Evolutionary conservation across 164 flowering plant genomes (phyloP).

Genomic region (Aristolochia californica): DNA sequence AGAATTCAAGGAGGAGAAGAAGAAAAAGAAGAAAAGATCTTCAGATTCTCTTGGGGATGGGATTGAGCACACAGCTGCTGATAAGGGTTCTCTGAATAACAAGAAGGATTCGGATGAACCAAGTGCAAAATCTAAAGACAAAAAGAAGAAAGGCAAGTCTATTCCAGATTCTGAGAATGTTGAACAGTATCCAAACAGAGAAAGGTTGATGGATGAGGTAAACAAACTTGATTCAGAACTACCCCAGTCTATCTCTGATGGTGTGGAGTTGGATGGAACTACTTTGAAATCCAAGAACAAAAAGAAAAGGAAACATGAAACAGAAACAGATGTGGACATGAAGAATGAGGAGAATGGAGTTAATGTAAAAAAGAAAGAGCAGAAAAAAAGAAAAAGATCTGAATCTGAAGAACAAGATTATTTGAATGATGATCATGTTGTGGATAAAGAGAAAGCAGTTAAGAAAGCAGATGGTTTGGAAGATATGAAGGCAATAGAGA

Average conservation of each 20-base stretch:
- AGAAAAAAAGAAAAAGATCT: constrained; percentile 57
- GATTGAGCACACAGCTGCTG: background rate
- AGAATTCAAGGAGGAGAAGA: background rate
- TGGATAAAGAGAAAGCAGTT: constrained; percentile 24
- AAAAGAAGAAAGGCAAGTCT: constrained; percentile 19
- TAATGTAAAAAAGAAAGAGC: constrained; percentile 17
- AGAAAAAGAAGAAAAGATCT: background rate
- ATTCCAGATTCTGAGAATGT: constrained; percentile 10
- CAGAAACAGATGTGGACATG: background rate
- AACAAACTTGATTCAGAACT: constrained; percentile 7
- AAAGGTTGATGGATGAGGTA: constrained; percentile 5
- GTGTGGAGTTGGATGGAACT: constrained; percentile 1
- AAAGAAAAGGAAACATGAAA: constrained; percentile 21
- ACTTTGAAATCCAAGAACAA: constrained; percentile 17
- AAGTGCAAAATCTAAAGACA: constrained; percentile 17
- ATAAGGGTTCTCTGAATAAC: background rate
- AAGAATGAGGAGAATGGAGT: constrained; percentile 11
- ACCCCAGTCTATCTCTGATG: constrained; percentile 4
- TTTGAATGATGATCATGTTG: constrained; percentile 14
- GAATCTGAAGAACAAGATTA: constrained; percentile 28
- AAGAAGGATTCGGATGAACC: constrained; percentile 2
- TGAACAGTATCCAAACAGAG: constrained; percentile 7
- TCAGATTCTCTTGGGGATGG: background rate
- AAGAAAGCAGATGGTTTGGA: constrained; percentile 25
- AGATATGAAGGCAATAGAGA: constrained; percentile 13